A percentile compares a stretch with the other conserved stretches of the same genome.
Conservation (phyloP, 306 rosid genomes). For the Cucumis melo region DNA sequence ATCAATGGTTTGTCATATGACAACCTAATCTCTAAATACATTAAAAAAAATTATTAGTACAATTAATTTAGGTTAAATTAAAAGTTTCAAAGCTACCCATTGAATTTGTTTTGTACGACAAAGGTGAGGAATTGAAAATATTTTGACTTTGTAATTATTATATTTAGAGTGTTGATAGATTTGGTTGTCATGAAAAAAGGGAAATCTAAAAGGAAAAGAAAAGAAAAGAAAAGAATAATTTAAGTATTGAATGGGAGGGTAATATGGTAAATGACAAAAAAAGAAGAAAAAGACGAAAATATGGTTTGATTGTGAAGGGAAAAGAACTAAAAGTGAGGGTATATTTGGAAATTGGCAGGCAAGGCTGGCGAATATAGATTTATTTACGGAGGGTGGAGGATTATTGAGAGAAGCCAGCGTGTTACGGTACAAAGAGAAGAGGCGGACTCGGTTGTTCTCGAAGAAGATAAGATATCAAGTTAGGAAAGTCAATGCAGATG, state of each 20-base stretch:
- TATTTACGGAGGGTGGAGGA: slow-evolving; percentile 44
- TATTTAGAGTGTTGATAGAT: neutral
- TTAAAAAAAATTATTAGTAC: too few relatives aligned
- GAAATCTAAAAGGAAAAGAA: neutral
- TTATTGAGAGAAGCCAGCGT: slow-evolving; percentile 64
- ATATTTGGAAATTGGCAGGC: slow-evolving; percentile 33
- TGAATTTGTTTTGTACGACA: neutral
- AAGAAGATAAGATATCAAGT: slow-evolving; percentile 91
- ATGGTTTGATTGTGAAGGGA: neutral
- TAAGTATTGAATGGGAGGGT: neutral
- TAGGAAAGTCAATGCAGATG: slow-evolving; percentile 68
- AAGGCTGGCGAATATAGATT: slow-evolving; percentile 52
- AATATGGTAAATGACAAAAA: neutral
- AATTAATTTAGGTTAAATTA: too few relatives aligned
- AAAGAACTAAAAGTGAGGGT: neutral
- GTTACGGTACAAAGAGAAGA: slow-evolving; percentile 65
- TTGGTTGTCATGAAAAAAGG: neutral
- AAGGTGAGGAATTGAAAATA: neutral
- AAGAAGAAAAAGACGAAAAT: neutral
- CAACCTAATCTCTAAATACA: neutral
- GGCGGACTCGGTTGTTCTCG: slow-evolving; percentile 55
- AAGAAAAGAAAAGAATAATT: neutral
- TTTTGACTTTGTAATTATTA: neutral
- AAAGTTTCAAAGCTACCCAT: too few relatives aligned
- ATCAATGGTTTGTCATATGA: neutral